These are phyloP conservation scores for Glutinoglossum americanum DNA, from an alignment of 495 filamentous ascomycete species.

Conservation along the genomic window DNA sequence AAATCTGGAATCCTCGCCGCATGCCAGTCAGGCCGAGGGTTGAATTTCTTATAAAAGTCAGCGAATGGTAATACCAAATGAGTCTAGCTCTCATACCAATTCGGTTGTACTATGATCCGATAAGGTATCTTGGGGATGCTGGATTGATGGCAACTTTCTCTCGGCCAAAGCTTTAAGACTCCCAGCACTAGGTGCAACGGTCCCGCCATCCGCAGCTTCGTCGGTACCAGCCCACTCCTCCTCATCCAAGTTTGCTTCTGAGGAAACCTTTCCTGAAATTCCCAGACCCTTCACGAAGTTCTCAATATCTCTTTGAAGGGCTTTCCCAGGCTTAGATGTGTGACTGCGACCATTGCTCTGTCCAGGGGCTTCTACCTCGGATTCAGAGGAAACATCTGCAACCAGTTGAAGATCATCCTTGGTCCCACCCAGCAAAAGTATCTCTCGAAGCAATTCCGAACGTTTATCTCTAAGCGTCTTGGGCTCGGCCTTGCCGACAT, in stretches of 20 bases:
- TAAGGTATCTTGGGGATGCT: not conserved
- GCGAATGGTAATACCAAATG: not conserved
- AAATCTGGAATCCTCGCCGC: slow-evolving; percentile 37
- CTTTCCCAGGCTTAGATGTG: slow-evolving; percentile 12
- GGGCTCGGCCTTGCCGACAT: not conserved
- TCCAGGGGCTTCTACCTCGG: slow-evolving; percentile 26
- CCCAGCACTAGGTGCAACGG: not conserved
- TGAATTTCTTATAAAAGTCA: not conserved
- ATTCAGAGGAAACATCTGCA: slow-evolving; percentile 36
- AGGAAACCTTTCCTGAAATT: not conserved
- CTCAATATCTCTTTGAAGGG: slow-evolving; percentile 13
- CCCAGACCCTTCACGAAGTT: slow-evolving; percentile 1
- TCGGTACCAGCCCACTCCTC: not conserved
- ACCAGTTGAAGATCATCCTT: slow-evolving; percentile 52
- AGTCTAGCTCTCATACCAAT: not conserved
- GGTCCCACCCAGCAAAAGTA: slow-evolving; percentile 54
- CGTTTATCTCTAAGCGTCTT: not conserved
- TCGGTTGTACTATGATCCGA: not conserved
- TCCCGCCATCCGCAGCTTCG: not conserved
- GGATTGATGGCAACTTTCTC: not conserved
- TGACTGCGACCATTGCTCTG: not conserved
- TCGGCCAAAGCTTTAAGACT: no score
- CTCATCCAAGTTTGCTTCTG: not conserved
- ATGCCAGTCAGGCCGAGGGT: slow-evolving; percentile 22
- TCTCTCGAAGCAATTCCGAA: slow-evolving; percentile 37